Base-by-base conservation (phyloP, 2,329 filamentous ascomycete species). In the Neoascochyta sp. region DNA sequence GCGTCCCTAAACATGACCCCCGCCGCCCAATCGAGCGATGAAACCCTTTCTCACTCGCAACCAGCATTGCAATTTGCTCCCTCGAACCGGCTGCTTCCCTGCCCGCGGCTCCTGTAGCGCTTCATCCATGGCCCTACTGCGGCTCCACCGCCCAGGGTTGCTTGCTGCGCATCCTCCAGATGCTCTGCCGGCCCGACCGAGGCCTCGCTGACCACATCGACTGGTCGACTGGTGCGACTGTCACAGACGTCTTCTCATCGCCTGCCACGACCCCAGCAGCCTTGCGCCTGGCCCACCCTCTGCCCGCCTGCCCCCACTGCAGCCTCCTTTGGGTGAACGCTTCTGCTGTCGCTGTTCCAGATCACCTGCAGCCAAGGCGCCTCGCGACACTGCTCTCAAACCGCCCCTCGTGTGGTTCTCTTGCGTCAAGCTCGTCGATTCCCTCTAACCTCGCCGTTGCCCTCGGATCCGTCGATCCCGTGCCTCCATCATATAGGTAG, bases 291-390 rank as follows among this genome's bases (percentile, higher is more conserved):
- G 47, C 48, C 53, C 51, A 56, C 46, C 53, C 43, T 47, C 51
- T 47, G 50, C 50, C n/a, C 42, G 47, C 45, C 39, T 36, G 29
- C 46, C 50, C 45, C 45, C 50, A 49, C 47, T 40, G 43, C 37
- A 39, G 37, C 28, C 55, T 57, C 45, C 45, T 62, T 62, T 54
- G 45, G 55, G 54, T 54, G 57, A 61, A 59, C 57, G 53, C 49
- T 50, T 60, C 50, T 54, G 52, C 50, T 57, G 47, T 60, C 44
- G 50, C 47, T 44, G 60, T 63, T 62, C 54, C 58, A 63, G 56
- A 59, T 62, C 50, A 49, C 46, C 57, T 60, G 56, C 57, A 61
- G 58, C 60, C 60, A 62, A 63, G 60, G 52, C 58, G 47, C 54
- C 45, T 60, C 55, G 44, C 53, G 59, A 58, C 41, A 57, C 57